Evolutionary conservation across 305 asterid species (phyloP).

Genomic region (Fraxinus ornus): DNA sequence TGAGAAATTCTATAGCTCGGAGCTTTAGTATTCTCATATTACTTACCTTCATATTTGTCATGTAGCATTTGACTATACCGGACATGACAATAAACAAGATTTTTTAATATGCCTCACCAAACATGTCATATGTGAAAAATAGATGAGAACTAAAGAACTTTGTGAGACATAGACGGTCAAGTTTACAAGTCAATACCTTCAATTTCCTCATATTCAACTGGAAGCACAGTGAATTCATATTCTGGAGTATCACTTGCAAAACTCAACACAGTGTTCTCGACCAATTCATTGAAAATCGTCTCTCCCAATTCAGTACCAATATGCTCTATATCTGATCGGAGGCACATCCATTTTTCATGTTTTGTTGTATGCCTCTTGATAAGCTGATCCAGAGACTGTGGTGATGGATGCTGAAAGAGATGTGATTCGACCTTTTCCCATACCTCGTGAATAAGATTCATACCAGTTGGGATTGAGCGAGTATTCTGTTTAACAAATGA

Average conservation of each 20-base stretch:
- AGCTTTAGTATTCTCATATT: too few species aligned
- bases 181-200: constrained; percentile 26
- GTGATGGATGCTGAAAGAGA: constrained; percentile 41
- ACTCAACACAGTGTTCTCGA: constrained; percentile 53
- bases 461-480: constrained; percentile 60
- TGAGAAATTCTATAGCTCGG: too few species aligned
- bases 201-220: constrained; percentile 26
- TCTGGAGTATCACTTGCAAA: constrained; percentile 30
- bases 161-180: neutral
- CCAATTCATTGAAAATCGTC: constrained; percentile 53
- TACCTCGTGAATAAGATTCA: constrained; percentile 77
- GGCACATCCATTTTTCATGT: constrained; percentile 63
- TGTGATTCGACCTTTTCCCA: constrained; percentile 70
- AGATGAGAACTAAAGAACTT: constrained; percentile 9
- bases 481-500: constrained; percentile 38
- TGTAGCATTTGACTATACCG: neutral
- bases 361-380: constrained; percentile 57
- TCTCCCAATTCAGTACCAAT: constrained; percentile 64
- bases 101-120: neutral
- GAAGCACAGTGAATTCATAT: constrained; percentile 21
- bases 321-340: constrained; percentile 43
- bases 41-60: neutral
- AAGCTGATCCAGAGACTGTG: constrained; percentile 66
- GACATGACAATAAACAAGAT: neutral
- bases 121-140: neutral